phyloP scores from a whole-genome alignment of 371 early-diverging fungal species.

The Mortierella sp. region DNA sequence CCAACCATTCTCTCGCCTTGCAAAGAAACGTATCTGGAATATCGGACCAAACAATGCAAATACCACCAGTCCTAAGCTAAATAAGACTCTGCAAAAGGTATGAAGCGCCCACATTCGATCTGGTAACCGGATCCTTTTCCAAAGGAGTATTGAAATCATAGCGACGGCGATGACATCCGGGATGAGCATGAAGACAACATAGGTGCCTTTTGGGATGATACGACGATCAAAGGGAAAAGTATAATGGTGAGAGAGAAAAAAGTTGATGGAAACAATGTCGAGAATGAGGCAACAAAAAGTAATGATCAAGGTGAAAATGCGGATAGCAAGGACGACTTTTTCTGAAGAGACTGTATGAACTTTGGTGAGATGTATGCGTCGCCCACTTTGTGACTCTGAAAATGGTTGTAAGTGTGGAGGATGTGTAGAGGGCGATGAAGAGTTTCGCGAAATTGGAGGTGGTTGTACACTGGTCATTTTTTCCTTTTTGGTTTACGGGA shows the following conservation, averaged over 20 bases:
- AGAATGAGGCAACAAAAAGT: conserved; percentile 5
- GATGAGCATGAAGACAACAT: not conserved
- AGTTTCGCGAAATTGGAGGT: not conserved
- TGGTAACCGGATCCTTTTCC: conserved; percentile 7
- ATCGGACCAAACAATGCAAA: conserved; percentile 2
- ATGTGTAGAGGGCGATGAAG: not conserved
- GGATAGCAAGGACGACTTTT: not conserved
- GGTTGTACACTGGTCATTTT: not conserved
- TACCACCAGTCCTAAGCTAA: not conserved
- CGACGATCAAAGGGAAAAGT: not conserved
- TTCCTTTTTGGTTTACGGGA: not conserved
- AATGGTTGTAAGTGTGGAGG: not conserved
- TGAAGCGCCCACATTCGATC: conserved; percentile 6
- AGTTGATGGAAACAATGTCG: conserved; percentile 9
- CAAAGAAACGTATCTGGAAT: not conserved
- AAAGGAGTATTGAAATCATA: conserved; percentile 9
- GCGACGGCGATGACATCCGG: conserved; percentile 16
- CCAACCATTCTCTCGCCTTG: not conserved
- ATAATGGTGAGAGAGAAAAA: not conserved
- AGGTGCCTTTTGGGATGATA: not conserved
- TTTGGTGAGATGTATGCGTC: not conserved
- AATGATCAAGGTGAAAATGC: not conserved
- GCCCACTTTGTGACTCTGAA: not conserved
- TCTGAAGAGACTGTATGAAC: not conserved
- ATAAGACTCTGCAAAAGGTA: not conserved